Evolutionary conservation across 164 flowering plant genomes (phyloP).

Genomic region (Protea cynaroides): DNA sequence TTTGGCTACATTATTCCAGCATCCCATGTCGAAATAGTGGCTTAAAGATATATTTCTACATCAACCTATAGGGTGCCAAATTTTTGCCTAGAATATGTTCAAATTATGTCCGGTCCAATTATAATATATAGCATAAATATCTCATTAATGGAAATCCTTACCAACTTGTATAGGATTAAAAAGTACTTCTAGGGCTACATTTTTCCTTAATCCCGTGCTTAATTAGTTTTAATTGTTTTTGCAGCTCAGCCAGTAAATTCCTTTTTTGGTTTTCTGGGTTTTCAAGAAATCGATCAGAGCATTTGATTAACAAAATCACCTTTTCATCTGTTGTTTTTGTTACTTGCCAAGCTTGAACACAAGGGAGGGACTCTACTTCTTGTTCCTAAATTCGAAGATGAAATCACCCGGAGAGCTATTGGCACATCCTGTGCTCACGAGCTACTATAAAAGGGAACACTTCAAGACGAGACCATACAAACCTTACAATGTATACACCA

Average conservation of each 20-base stretch:
- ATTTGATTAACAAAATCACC: neutral
- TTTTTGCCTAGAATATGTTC: too few species aligned
- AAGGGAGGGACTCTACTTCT: conserved; percentile 67
- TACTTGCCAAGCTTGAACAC: conserved; percentile 66
- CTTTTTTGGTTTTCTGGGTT: neutral
- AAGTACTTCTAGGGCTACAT: too few species aligned
- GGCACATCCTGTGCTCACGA: conserved; percentile 77
- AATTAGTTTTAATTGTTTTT: neutral
- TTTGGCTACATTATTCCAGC: too few species aligned
- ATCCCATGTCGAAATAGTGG: too few species aligned
- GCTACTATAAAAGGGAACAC: conserved; percentile 66
- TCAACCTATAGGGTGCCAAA: too few species aligned
- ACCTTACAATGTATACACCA: conserved; percentile 67
- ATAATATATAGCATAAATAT: too few species aligned
- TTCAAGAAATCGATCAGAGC: neutral
- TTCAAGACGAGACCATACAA: conserved; percentile 63
- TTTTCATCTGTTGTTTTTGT: conserved; percentile 21
- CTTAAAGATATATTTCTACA: too few species aligned
- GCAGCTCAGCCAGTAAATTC: conserved; percentile 69
- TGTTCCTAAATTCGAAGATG: conserved; percentile 53
- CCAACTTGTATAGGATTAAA: too few species aligned
- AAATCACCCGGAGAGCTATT: conserved; percentile 63
- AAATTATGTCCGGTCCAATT: too few species aligned
- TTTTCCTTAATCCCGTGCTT: too few species aligned
- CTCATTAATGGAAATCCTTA: too few species aligned